phyloP scores from a whole-genome alignment of 495 filamentous ascomycete species.

The Penicillium riverlandense region DNA sequence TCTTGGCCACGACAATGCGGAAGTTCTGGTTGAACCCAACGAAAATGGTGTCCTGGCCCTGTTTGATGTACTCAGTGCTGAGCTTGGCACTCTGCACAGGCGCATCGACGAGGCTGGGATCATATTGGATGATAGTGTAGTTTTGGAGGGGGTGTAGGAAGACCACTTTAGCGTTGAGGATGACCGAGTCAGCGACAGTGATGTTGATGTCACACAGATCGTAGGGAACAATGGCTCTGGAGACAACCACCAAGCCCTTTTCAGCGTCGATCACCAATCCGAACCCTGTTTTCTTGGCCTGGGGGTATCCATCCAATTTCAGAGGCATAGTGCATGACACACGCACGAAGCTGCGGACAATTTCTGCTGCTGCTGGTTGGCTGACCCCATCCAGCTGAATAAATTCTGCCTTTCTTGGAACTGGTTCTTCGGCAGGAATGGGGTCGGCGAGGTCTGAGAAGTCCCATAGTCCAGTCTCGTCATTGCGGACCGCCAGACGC shows the following conservation, averaged over 20 bases:
- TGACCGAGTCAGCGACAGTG: conserved; percentile 91
- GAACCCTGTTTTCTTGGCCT: conserved; percentile 87
- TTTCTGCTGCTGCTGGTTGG: conserved; percentile 81
- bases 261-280: conserved; percentile 93
- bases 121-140: conserved; percentile 92
- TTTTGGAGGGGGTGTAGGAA: conserved; percentile 99
- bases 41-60: conserved; percentile 86
- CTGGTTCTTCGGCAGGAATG: conserved; percentile 62
- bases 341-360: conserved; percentile 91
- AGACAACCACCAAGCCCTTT: conserved; percentile 89
- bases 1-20: conserved; percentile 87
- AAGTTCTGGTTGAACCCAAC: conserved; percentile 96
- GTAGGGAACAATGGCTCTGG: conserved; percentile 87
- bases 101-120: conserved; percentile 84
- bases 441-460: conserved; percentile 79
- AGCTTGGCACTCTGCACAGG: conserved; percentile 86
- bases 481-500: conserved; percentile 87
- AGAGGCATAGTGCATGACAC: conserved; percentile 87
- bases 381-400: conserved; percentile 84
- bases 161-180: conserved; percentile 86
- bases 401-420: conserved; percentile 75
- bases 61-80: conserved; percentile 73
- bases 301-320: conserved; percentile 93
- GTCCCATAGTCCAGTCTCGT: conserved; percentile 88
- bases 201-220: conserved; percentile 93